A percentile compares a stretch with the other conserved stretches of the same genome.
These are phyloP conservation scores for Ophiocordyceps polyrhachis-furcata DNA, from an alignment of 2,329 filamentous ascomycete species.

Conservation along the genomic window DNA sequence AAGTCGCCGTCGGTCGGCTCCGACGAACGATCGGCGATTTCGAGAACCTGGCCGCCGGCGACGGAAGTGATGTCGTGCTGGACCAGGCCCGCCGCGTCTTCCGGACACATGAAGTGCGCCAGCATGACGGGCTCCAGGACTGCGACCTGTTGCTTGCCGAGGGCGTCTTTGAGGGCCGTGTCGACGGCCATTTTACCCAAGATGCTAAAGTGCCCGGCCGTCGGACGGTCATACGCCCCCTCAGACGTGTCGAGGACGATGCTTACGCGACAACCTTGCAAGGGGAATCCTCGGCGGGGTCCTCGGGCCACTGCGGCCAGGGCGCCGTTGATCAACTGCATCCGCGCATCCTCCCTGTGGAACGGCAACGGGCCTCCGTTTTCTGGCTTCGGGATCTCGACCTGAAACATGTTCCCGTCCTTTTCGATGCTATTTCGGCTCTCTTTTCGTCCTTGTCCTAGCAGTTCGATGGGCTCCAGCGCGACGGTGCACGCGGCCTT, in stretches of 20 bases:
- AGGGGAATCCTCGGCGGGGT: slow-evolving; percentile 58
- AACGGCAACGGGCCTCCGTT: slow-evolving; percentile 28
- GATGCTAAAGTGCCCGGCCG: slow-evolving; percentile 50
- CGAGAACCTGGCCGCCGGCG: slow-evolving; percentile 53
- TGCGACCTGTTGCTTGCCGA: slow-evolving; percentile 33
- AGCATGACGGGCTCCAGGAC: slow-evolving; percentile 92
- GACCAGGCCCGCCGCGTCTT: slow-evolving; percentile 61
- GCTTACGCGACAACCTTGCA: slow-evolving; percentile 57
- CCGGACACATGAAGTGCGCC: slow-evolving; percentile 70
- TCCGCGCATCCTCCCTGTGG: slow-evolving; percentile 29
- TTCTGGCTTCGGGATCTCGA: slow-evolving; percentile 31
- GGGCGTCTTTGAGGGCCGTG: slow-evolving; percentile 45
- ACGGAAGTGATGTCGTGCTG: slow-evolving; percentile 64
- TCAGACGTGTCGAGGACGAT: slow-evolving; percentile 48
- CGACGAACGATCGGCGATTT: slow-evolving; percentile 39
- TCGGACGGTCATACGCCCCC: slow-evolving; percentile 36
- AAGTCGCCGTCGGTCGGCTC: slow-evolving; percentile 15
- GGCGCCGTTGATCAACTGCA: slow-evolving; percentile 58
- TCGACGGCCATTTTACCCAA: slow-evolving; percentile 44
- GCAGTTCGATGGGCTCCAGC: slow-evolving; percentile 41
- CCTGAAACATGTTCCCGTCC: slow-evolving; percentile 54
- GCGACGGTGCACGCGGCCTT: slow-evolving; percentile 57
- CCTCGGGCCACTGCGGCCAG: slow-evolving; percentile 72
- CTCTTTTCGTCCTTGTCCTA: neutral
- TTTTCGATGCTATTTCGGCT: slow-evolving; percentile 18